Conservation (phyloP, 495 filamentous ascomycete genomes). For the Penicillium arizonense region DNA sequence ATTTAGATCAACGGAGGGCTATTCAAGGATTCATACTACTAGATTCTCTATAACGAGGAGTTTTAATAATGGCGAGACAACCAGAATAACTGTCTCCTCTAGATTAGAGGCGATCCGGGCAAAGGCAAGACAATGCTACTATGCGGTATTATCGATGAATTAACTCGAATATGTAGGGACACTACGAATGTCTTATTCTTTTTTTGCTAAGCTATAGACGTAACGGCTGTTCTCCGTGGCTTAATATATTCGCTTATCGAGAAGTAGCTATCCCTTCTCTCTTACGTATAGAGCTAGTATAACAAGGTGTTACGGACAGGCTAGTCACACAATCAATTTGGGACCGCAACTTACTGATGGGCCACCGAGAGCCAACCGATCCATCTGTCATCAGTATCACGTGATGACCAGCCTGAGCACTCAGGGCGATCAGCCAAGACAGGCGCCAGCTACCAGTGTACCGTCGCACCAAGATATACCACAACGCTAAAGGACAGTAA, state of each 20-base stretch:
- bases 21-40: constrained; percentile 38
- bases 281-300: constrained; percentile 18
- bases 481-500: too few species aligned
- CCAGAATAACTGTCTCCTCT: constrained; percentile 10
- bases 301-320: too few species aligned
- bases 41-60: constrained; percentile 38
- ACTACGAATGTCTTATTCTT: constrained; percentile 37
- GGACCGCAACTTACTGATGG: too few species aligned
- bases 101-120: too few species aligned
- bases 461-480: too few species aligned
- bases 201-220: constrained; percentile 43
- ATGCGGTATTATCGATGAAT: constrained; percentile 39
- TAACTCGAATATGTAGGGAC: constrained; percentile 10
- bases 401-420: too few species aligned
- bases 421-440: too few species aligned
- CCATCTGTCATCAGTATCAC: too few species aligned
- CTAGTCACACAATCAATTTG: too few species aligned
- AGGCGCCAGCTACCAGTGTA: too few species aligned
- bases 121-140: constrained; percentile 41
- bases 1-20: constrained; percentile 31
- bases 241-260: constrained; percentile 39
- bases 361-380: too few species aligned
- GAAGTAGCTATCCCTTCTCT: constrained; percentile 30
- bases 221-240: constrained; percentile 35
- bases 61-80: constrained; percentile 26